These are phyloP conservation scores for Rhododendron griersonianum DNA, from an alignment of 148 eudicot genomes.

Conservation along the genomic window DNA sequence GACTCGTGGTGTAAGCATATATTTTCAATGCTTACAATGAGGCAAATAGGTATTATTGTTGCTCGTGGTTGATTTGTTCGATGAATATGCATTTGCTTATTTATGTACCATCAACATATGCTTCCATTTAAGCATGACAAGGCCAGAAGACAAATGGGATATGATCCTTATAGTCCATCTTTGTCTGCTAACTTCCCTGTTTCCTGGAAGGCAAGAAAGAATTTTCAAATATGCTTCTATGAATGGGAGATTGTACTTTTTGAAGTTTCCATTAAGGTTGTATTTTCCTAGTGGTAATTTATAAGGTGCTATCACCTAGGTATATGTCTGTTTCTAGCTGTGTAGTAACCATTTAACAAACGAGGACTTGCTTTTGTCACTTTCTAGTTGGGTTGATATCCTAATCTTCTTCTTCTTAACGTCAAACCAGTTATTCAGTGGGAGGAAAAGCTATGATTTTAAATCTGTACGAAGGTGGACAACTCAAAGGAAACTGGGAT, in stretches of 20 bases:
- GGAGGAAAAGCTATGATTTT: conserved; percentile 69
- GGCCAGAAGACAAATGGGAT: neutral
- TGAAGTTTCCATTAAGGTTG: neutral
- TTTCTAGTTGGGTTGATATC: neutral
- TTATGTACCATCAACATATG: neutral
- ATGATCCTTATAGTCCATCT: neutral
- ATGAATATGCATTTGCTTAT: neutral
- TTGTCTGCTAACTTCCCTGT: neutral
- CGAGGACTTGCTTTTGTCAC: neutral
- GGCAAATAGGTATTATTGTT: neutral
- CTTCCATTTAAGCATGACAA: neutral
- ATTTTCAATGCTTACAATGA: neutral
- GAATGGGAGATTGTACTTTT: neutral
- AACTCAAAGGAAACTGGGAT: conserved; percentile 70
- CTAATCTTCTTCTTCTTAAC: neutral
- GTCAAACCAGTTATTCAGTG: conserved; percentile 53
- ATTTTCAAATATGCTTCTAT: neutral
- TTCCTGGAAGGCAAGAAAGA: neutral
- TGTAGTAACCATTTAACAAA: neutral
- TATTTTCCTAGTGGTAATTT: too few species aligned
- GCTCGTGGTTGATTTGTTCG: neutral
- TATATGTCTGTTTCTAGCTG: neutral
- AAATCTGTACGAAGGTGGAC: conserved; percentile 89
- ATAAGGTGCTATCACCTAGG: neutral
- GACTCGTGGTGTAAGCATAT: neutral